Percentiles rank a stretch among this genome's conserved stretches.
Evolutionary conservation across 495 filamentous ascomycete genomes (phyloP).

Genomic region (Aspergillus biplanus): DNA sequence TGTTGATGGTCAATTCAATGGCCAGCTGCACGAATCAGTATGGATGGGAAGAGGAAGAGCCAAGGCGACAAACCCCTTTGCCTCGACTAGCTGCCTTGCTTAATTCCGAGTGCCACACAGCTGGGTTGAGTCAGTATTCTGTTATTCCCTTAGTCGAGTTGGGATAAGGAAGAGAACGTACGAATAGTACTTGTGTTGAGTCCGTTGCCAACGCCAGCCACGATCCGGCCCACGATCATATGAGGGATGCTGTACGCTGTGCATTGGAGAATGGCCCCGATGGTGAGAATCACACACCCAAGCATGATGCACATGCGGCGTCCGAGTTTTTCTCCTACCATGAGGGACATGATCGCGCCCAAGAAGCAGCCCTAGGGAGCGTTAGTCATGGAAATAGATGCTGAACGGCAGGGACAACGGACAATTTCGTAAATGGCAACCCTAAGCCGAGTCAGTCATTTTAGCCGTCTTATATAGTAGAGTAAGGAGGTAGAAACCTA

Average conservation of each 20-base stretch:
- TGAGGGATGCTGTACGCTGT: constrained; percentile 54
- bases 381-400: background rate
- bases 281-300: constrained; percentile 54
- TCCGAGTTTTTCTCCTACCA: constrained; percentile 56
- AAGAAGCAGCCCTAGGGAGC: constrained; percentile 55
- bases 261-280: constrained; percentile 60
- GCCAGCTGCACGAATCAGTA: constrained; percentile 31
- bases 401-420: constrained; percentile 10
- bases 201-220: constrained; percentile 54
- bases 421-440: constrained; percentile 46
- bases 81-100: constrained; percentile 65
- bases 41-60: background rate
- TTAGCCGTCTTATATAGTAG: background rate
- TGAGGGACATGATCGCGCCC: constrained; percentile 55
- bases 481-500: constrained; percentile 15
- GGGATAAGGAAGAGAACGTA: constrained; percentile 18
- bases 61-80: constrained; percentile 52
- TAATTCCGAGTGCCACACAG: constrained; percentile 60
- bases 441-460: constrained; percentile 17
- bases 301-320: constrained; percentile 57
- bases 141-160: too few species aligned
- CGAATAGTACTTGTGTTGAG: constrained; percentile 53
- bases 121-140: constrained; percentile 20
- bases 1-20: constrained; percentile 66
- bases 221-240: constrained; percentile 53